Base-by-base conservation (phyloP, 2,329 filamentous ascomycete species). In the Aspergillus tamarii region DNA sequence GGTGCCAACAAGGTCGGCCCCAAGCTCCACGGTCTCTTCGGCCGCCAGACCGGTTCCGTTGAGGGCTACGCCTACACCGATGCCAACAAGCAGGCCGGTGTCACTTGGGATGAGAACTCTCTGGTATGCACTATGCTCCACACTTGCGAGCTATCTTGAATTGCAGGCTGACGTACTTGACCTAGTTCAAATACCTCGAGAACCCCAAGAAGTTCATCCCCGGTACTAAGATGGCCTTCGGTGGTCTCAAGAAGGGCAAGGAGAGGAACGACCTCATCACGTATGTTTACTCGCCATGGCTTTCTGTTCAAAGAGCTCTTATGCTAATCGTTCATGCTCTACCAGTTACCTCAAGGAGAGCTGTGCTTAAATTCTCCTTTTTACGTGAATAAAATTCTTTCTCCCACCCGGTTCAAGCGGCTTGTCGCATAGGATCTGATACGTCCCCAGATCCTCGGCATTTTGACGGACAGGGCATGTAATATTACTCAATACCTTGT, bases 121-220 rank as follows among this genome's bases (percentile, higher is more conserved):
- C 88, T 99, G 76, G 91, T 94, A 87, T 64, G 87, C 32, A 39
- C 32, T 26, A 26, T 26, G 26, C 26, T 26, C 26, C 26, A 26
- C 26, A 26, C 26, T 26, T 26, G 26, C 26, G 26, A 26, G 26
- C 26, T 26, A 26, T 26, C 26, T 26, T 26, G 3, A 4, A 26
- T 26, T 26, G 26, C 26, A 26, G 26, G 26, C 70, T 70, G 66
- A 73, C 46, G 46, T 39, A 56, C 14, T 36, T 34, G 5, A 21
- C 69, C 56, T 74, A 94, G 92, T 98, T 97, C 84, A 88, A 90
- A 73, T 99, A 99, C 90, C 94, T 99, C 78, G 95, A 99, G 89
- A 98, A 98, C 91, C 95, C 95, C 85, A 99, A 99, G 91, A 98
- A 98, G 89, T 99, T 94, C 89, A 97, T 99, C 72, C 95, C 95